These are phyloP conservation scores for Fusarium nanum DNA, from an alignment of 2,329 filamentous ascomycete genomes.

Conservation along the genomic window DNA sequence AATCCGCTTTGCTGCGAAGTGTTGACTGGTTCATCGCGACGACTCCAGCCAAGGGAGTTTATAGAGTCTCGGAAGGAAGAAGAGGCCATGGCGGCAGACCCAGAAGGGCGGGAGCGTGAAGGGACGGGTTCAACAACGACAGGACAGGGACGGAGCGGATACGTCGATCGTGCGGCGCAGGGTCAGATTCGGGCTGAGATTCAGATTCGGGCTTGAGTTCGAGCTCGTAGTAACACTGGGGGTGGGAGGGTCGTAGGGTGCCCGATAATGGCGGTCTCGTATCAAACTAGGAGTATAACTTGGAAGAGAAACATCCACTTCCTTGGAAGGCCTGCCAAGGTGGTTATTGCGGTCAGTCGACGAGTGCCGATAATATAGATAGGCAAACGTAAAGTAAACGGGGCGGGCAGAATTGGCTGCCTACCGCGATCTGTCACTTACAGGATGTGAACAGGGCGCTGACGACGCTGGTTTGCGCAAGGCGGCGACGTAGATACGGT, in stretches of 20 bases:
- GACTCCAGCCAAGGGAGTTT: conserved; percentile 94
- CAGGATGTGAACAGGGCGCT: conserved; percentile 18
- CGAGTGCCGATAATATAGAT: conserved; percentile 41
- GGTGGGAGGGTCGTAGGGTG: conserved; percentile 35
- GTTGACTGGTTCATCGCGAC: conserved; percentile 82
- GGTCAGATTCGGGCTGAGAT: conserved; percentile 36
- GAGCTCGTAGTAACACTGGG: conserved; percentile 38
- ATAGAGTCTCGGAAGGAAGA: conserved; percentile 92
- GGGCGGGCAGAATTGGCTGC: conserved; percentile 16
- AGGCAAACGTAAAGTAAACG: conserved; percentile 16
- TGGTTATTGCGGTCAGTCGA: conserved; percentile 41
- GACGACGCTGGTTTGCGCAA: conserved; percentile 39
- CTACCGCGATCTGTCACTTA: conserved; percentile 22
- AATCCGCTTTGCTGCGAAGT: conserved; percentile 77
- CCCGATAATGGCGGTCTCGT: conserved; percentile 25
- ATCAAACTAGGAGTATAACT: conserved; percentile 24
- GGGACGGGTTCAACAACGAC: conserved; percentile 32
- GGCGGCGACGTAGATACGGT: conserved; percentile 23
- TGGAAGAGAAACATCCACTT: conserved; percentile 20
- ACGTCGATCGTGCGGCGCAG: conserved; percentile 45
- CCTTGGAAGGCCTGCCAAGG: conserved; percentile 27
- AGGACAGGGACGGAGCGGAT: conserved; percentile 42
- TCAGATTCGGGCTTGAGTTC: conserved; percentile 36
- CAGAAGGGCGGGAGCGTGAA: conserved; percentile 35
- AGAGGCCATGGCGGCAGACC: conserved; percentile 75